phyloP scores from a whole-genome alignment of 1,284 basidiomycete genomes.

The Pulchroboletus neoregius region DNA sequence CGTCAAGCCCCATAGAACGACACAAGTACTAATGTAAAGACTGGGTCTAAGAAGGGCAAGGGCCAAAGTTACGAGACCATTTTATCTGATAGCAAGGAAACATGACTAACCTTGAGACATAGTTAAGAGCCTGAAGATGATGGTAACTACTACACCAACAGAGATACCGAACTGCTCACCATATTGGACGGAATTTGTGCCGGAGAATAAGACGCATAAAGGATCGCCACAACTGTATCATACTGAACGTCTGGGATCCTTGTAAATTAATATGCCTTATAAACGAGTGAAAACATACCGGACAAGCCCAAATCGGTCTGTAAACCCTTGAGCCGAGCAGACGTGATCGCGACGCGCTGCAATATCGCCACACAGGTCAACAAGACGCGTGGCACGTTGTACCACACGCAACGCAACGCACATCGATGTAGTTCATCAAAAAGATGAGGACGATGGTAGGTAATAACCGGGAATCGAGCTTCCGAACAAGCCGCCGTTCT shows the following conservation, averaged over 20 bases:
- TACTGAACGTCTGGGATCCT: constrained; percentile 53
- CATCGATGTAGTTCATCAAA: constrained; percentile 70
- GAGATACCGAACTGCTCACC: constrained; percentile 32
- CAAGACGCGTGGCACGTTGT: not conserved
- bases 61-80: not conserved
- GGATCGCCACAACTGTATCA: constrained; percentile 54
- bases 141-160: not conserved
- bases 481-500: constrained; percentile 46
- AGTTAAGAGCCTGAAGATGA: constrained; percentile 43
- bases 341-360: constrained; percentile 56
- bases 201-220: constrained; percentile 59
- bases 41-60: constrained; percentile 44
- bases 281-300: constrained; percentile 33
- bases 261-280: not conserved
- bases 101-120: constrained; percentile 40
- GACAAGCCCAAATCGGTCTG: constrained; percentile 52
- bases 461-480: constrained; percentile 55
- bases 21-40: constrained; percentile 57
- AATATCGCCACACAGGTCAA: not conserved
- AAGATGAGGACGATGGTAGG: constrained; percentile 61
- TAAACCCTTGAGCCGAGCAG: constrained; percentile 58
- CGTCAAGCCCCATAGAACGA: constrained; percentile 60
- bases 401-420: constrained; percentile 31
- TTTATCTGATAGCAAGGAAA: not conserved
- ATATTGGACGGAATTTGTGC: constrained; percentile 66